phyloP scores from a whole-genome alignment of 805 yeast genomes.

The Blastobotrys chiropterorum region DNA sequence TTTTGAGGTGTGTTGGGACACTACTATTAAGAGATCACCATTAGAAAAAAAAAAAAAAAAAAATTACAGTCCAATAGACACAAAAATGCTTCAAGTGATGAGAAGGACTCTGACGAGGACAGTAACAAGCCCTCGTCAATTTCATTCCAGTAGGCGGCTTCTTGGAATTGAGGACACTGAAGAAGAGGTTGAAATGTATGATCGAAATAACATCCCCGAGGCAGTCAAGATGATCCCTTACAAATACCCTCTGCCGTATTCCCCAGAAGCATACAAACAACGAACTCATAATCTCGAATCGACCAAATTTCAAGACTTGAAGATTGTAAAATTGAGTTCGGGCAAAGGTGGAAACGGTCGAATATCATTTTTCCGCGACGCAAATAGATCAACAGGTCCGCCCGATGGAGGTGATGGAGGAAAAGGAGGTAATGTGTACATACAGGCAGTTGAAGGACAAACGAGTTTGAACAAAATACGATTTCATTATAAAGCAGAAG shows the following conservation, averaged over 20 bases:
- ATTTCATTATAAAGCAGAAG: slow-evolving; percentile 61
- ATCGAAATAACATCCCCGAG: slow-evolving; percentile 3
- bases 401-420: slow-evolving; percentile 99
- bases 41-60: not conserved
- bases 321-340: slow-evolving; percentile 57
- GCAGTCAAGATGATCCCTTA: not conserved
- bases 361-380: slow-evolving; percentile 80
- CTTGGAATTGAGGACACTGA: slow-evolving; percentile 3
- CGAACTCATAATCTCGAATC: slow-evolving; percentile 12
- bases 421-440: slow-evolving; percentile 78
- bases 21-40: not conserved
- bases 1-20: not conserved
- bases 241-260: slow-evolving; percentile 19
- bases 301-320: slow-evolving; percentile 51
- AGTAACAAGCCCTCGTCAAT: not conserved
- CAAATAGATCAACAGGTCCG: slow-evolving; percentile 81
- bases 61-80: not conserved
- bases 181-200: not conserved
- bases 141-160: not conserved
- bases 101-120: not conserved
- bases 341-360: slow-evolving; percentile 90
- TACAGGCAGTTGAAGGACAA: slow-evolving; percentile 70
- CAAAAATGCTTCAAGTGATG: not conserved
- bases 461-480: slow-evolving; percentile 65
- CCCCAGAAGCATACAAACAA: slow-evolving; percentile 14